Percentiles rank a stretch among this genome's conserved stretches.
phyloP scores from a whole-genome alignment of 345 rosid genomes.

The Linum tenue region DNA sequence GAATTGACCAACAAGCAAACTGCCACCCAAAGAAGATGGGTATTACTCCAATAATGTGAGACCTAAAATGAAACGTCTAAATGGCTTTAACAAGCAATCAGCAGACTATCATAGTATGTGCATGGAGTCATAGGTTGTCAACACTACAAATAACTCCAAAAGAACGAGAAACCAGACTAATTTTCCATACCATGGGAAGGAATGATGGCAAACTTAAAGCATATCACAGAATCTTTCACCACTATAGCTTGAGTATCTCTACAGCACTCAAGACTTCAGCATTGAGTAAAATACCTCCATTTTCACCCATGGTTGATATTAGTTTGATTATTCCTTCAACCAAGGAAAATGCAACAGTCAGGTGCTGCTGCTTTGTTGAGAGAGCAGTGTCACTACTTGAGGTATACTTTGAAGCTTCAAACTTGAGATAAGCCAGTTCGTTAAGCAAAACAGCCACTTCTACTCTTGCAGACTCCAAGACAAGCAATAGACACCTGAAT shows the following conservation, averaged over 20 bases:
- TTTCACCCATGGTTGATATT: conserved; percentile 40
- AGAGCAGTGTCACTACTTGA: conserved; percentile 39
- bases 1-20: neutral
- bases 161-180: neutral
- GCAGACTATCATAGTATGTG: neutral
- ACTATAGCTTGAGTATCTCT: neutral
- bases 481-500: conserved; percentile 76
- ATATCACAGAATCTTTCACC: neutral
- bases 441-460: conserved; percentile 75
- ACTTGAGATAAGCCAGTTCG: conserved; percentile 72
- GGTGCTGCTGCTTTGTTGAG: conserved; percentile 46
- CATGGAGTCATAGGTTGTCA: neutral
- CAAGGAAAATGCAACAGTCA: conserved; percentile 62
- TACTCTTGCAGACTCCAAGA: conserved; percentile 75
- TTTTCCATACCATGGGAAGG: neutral
- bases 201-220: neutral
- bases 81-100: no score
- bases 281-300: conserved; percentile 39
- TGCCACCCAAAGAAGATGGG: no score
- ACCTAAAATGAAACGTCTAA: no score
- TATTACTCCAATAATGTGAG: no score
- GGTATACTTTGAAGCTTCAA: conserved; percentile 61
- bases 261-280: no score
- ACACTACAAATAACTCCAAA: neutral
- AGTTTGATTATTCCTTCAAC: conserved; percentile 70